Evolutionary conservation across 2,329 filamentous ascomycete genomes (phyloP).

Genomic region (Cladosporium sp.): DNA sequence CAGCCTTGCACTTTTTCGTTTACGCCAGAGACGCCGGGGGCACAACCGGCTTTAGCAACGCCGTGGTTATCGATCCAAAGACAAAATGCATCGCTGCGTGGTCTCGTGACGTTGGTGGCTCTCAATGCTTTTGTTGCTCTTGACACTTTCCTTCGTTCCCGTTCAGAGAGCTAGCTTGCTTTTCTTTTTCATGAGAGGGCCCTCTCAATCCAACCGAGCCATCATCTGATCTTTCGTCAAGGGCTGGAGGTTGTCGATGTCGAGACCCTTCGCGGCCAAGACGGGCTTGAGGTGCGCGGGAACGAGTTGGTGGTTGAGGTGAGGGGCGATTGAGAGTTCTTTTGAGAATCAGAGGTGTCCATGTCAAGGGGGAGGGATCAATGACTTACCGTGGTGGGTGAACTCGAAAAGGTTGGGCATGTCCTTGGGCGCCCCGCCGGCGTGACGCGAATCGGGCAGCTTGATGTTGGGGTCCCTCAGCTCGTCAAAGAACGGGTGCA

Average conservation of each 20-base stretch:
- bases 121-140: conserved; percentile 6
- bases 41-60: conserved; percentile 8
- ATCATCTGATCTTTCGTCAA: conserved; percentile 95
- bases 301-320: conserved; percentile 81
- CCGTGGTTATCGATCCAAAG: conserved; percentile 11
- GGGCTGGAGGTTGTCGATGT: conserved; percentile 90
- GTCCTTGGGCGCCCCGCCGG: conserved; percentile 71
- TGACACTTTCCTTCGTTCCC: neutral
- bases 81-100: conserved; percentile 13
- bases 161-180: neutral
- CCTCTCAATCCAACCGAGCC: conserved; percentile 76
- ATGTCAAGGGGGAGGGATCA: conserved; percentile 13
- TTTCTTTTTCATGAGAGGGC: neutral
- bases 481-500: conserved; percentile 98
- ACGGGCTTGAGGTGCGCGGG: conserved; percentile 72
- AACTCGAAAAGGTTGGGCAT: conserved; percentile 90
- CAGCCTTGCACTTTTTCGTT: conserved; percentile 1
- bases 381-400: conserved; percentile 72
- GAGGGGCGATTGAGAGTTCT: conserved; percentile 95
- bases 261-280: conserved; percentile 68
- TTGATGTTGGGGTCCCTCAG: conserved; percentile 84
- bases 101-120: conserved; percentile 9
- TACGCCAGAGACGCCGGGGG: conserved; percentile 4
- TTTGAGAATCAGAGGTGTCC: conserved; percentile 10
- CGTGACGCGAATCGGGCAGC: conserved; percentile 88